These are phyloP conservation scores for Tolypocladium amazonense DNA, from an alignment of 2,329 filamentous ascomycete genomes.

Conservation along the genomic window DNA sequence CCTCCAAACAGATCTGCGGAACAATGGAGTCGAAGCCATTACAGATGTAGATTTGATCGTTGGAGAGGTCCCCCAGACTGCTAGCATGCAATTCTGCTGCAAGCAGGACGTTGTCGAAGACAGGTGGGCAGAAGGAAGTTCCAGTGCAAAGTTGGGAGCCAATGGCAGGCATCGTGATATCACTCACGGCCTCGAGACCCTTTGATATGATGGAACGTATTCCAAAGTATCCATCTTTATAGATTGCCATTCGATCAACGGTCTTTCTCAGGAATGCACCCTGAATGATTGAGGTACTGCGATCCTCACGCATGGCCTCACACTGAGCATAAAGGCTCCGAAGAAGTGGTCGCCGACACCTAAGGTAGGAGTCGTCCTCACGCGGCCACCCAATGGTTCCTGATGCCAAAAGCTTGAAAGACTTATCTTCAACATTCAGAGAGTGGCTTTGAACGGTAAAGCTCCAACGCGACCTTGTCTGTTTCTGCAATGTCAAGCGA, in stretches of 20 bases:
- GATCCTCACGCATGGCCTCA: background rate
- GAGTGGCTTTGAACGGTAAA: background rate
- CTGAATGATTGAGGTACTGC: background rate
- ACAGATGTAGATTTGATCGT: background rate
- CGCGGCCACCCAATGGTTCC: background rate
- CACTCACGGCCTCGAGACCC: background rate
- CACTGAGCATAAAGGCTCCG: background rate
- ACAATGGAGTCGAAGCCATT: background rate
- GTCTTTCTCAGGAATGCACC: background rate
- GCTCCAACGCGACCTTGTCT: background rate
- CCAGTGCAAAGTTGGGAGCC: background rate
- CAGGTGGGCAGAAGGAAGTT: background rate
- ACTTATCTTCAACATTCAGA: background rate
- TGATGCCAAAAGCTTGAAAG: background rate
- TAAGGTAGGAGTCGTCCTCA: background rate
- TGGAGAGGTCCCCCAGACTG: background rate
- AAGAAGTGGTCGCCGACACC: background rate
- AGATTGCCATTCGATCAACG: background rate
- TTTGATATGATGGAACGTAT: slow-evolving; percentile 1
- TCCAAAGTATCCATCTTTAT: background rate
- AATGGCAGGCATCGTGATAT: background rate
- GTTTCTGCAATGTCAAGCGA: background rate
- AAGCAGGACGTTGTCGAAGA: background rate
- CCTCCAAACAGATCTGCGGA: background rate
- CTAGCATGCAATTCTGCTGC: background rate